Evolutionary conservation across 2,329 filamentous ascomycete species (phyloP).

Genomic region (Knoxdaviesia proteae): DNA sequence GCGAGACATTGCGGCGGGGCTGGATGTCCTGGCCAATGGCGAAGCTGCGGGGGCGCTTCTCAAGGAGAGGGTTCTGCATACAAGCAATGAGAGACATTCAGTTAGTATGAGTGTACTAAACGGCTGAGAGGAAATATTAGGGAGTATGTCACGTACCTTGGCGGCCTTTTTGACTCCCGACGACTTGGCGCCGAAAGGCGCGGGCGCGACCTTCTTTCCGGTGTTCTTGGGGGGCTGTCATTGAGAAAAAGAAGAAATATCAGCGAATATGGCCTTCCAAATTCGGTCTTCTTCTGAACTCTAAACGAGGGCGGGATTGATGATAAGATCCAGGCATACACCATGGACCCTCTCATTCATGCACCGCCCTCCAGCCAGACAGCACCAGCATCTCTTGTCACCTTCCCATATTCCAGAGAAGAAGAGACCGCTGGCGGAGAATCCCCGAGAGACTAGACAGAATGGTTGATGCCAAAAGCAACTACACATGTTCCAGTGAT

Average conservation of each 20-base stretch:
- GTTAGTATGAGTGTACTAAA: slow-evolving; percentile 1
- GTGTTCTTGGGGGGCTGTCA: slow-evolving; percentile 90
- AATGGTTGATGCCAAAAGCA: too few species aligned
- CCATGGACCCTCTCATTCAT: background rate
- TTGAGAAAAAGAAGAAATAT: slow-evolving; percentile 96
- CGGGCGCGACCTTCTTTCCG: slow-evolving; percentile 94
- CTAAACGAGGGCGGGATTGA: slow-evolving; percentile 27
- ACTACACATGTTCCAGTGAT: too few species aligned
- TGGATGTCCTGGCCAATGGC: slow-evolving; percentile 99
- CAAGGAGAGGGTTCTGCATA: slow-evolving; percentile 85
- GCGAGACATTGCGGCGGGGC: slow-evolving; percentile 81
- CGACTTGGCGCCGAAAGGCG: slow-evolving; percentile 91
- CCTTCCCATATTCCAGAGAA: too few species aligned
- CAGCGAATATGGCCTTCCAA: slow-evolving; percentile 60
- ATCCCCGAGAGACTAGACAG: too few species aligned
- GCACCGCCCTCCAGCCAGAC: too few species aligned
- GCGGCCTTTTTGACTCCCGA: slow-evolving; percentile 80
- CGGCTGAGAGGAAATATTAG: background rate
- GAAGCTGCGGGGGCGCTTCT: slow-evolving; percentile 95
- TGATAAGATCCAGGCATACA: background rate
- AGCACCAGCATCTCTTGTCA: too few species aligned
- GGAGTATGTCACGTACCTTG: slow-evolving; percentile 51
- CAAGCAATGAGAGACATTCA: slow-evolving; percentile 5
- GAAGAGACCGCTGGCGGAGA: too few species aligned
- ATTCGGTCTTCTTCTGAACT: slow-evolving; percentile 34